These are phyloP conservation scores for Daphne laureola DNA, from an alignment of 441 rosid species.

Conservation along the genomic window DNA sequence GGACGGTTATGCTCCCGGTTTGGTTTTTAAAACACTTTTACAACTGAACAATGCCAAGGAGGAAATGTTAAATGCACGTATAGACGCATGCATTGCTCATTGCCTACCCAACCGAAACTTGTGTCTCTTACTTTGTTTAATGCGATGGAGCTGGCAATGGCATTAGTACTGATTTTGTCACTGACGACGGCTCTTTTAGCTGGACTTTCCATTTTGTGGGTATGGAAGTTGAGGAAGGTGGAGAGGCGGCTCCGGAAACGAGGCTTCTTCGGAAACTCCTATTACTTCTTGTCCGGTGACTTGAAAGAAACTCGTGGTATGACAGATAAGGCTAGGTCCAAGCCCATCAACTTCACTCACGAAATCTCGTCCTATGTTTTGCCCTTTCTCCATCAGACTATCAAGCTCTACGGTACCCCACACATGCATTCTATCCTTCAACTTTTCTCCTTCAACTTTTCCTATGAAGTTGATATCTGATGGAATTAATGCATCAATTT, in stretches of 20 bases:
- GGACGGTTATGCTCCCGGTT: no score
- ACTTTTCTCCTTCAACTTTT: neutral
- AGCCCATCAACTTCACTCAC: conserved; percentile 20
- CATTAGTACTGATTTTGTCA: no score
- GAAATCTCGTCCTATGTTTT: conserved; percentile 21
- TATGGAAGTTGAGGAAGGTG: conserved; percentile 33
- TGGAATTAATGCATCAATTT: no score
- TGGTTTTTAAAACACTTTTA: no score
- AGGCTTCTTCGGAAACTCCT: conserved; percentile 38
- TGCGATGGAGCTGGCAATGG: no score
- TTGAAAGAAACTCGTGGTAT: conserved; percentile 17
- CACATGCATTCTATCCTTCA: neutral
- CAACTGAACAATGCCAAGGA: no score
- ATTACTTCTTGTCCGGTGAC: conserved; percentile 33
- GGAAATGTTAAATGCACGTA: no score
- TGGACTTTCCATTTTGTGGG: conserved; percentile 15
- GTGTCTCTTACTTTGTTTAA: no score
- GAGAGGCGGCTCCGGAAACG: conserved; percentile 31
- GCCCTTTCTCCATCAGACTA: conserved; percentile 20
- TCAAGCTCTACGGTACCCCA: conserved; percentile 22
- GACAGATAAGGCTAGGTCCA: conserved; percentile 26
- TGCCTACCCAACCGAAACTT: no score
- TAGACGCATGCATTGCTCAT: no score
- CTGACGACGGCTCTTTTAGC: no score
- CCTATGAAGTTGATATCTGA: neutral